Percentiles rank a stretch among this genome's conserved stretches.
These are phyloP conservation scores for Leavenworthia alabamica DNA, from an alignment of 345 rosid genomes.

Conservation along the genomic window DNA sequence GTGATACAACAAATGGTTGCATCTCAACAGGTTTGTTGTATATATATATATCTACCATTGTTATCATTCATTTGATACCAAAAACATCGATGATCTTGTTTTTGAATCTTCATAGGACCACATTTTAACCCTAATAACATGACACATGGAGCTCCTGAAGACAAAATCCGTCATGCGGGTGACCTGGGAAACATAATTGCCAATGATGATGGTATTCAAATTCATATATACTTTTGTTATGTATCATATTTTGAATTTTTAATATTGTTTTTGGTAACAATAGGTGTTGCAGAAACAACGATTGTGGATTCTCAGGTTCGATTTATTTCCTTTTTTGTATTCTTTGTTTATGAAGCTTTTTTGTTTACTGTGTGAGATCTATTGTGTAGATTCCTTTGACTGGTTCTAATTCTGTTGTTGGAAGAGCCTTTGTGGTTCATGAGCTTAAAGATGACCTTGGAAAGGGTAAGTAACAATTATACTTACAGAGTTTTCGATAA, in stretches of 20 bases:
- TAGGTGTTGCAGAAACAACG: slow-evolving; percentile 93
- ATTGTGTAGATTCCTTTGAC: slow-evolving; percentile 60
- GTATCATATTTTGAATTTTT: no score
- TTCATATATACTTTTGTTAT: neutral
- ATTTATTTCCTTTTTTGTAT: neutral
- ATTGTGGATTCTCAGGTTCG: slow-evolving; percentile 72
- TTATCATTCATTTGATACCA: neutral
- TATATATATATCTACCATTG: neutral
- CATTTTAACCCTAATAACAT: slow-evolving; percentile 83
- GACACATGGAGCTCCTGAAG: slow-evolving; percentile 97
- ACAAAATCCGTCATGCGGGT: slow-evolving; percentile 96
- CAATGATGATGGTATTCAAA: slow-evolving; percentile 63
- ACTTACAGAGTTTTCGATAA: neutral
- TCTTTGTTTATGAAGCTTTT: neutral
- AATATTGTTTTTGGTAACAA: slow-evolving; percentile 14
- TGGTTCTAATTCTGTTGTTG: slow-evolving; percentile 72
- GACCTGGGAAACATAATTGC: slow-evolving; percentile 99
- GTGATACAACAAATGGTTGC: slow-evolving; percentile 98
- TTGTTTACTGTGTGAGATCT: neutral
- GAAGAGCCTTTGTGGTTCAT: slow-evolving; percentile 95
- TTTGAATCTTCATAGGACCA: slow-evolving; percentile 41
- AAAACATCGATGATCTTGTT: neutral
- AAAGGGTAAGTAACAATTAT: slow-evolving; percentile 46
- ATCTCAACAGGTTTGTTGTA: slow-evolving; percentile 91
- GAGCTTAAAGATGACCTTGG: slow-evolving; percentile 98